A percentile compares a stretch with the other conserved stretches of the same genome.
Conservation (phyloP, 2,329 filamentous ascomycete genomes). For the Aspergillus pseudoterreus region DNA sequence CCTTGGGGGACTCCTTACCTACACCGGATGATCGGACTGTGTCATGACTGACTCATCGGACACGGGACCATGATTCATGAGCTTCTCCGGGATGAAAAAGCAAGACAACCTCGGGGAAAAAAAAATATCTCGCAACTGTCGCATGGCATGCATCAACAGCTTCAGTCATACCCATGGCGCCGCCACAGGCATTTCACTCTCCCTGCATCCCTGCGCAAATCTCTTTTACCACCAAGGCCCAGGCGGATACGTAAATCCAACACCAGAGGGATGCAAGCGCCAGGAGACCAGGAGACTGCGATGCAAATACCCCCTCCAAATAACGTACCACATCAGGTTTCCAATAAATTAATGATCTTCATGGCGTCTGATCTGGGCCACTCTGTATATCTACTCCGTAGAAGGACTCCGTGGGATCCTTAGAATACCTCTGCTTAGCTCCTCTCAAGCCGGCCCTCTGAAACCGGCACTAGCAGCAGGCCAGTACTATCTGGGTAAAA, state of each 20-base stretch:
- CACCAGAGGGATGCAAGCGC: background rate
- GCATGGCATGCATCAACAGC: no score
- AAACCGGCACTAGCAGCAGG: conserved; percentile 14
- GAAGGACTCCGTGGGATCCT: no score
- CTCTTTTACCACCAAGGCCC: background rate
- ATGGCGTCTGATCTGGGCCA: no score
- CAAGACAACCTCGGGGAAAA: no score
- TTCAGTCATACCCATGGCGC: no score
- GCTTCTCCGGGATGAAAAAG: no score
- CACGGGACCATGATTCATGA: background rate
- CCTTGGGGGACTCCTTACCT: background rate
- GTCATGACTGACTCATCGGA: background rate
- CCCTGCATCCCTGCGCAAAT: conserved; percentile 10
- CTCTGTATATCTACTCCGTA: no score
- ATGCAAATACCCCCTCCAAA: background rate
- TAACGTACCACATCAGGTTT: conserved; percentile 1
- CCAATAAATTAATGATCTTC: no score
- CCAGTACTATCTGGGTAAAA: conserved; percentile 9
- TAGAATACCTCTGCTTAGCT: no score
- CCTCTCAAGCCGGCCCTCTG: conserved; percentile 18
- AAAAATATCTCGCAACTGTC: no score
- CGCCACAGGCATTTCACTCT: background rate
- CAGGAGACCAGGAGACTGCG: no score
- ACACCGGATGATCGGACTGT: background rate
- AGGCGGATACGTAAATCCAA: background rate